Conservation (phyloP, 2,329 filamentous ascomycete genomes). For the Pseudomassariella vexata region DNA sequence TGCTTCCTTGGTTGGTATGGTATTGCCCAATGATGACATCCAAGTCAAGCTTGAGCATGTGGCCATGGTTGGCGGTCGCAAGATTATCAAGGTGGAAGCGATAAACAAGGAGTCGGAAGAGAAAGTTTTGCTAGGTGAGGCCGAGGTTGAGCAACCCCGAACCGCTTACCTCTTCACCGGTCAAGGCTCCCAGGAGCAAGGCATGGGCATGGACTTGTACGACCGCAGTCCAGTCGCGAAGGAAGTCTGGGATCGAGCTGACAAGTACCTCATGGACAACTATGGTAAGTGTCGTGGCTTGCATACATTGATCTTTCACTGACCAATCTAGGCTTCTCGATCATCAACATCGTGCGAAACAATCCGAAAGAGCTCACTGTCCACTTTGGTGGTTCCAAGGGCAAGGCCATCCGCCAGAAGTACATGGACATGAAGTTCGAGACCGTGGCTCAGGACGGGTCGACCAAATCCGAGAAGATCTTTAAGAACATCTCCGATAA, state of each 20-base stretch:
- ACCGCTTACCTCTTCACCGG: constrained; percentile 98
- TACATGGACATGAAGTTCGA: constrained; percentile 99
- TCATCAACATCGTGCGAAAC: constrained; percentile 98
- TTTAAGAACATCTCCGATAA: constrained; percentile 96
- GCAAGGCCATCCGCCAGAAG: constrained; percentile 96
- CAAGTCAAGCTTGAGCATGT: constrained; percentile 94
- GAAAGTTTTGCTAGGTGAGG: constrained; percentile 90
- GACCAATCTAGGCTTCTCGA: constrained; percentile 67
- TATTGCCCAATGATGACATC: constrained; percentile 91
- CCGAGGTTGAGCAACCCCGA: constrained; percentile 94
- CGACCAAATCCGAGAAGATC: constrained; percentile 97
- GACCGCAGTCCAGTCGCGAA: constrained; percentile 87
- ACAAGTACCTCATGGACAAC: constrained; percentile 97
- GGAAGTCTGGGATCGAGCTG: constrained; percentile 96
- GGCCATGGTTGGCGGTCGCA: constrained; percentile 95
- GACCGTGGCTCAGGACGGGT: constrained; percentile 86
- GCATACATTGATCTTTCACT: constrained; percentile 3
- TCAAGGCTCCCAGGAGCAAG: constrained; percentile 96
- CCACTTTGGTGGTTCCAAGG: constrained; percentile 92
- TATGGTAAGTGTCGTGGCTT: constrained; percentile 61
- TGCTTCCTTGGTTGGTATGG: constrained; percentile 96
- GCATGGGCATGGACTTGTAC: constrained; percentile 99
- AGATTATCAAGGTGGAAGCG: constrained; percentile 98
- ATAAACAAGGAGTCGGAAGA: constrained; percentile 94
- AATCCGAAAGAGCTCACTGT: constrained; percentile 99